Base-by-base conservation (phyloP, 1,284 basidiomycete genomes). In the Rhodotorula glutinis region DNA sequence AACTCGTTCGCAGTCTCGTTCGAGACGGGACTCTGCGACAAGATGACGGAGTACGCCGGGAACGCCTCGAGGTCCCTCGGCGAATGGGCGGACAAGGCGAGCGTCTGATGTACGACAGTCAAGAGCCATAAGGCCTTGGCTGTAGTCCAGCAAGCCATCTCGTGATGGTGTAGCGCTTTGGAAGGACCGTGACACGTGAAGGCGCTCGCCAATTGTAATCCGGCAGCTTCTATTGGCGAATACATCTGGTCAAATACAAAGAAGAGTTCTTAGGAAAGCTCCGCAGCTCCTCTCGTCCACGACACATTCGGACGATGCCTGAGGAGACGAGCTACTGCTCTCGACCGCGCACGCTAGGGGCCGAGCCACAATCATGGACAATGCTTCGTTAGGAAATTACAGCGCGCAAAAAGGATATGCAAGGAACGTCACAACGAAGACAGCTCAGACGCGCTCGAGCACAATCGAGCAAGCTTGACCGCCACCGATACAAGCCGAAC, bases 401-500 rank as follows among this genome's bases (percentile, higher is more conserved):
- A 38, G 33, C 11, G 33, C n/a, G n/a, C n/a, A n/a, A 38, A 38
- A 38, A 38, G 33, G 11, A 11, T 38, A 38, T 38, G 33, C 33
- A 38, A 11, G 11, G 33, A 38, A 5, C 5, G 33, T 38, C 33
- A 51, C 16, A 9, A 21, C n/a, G 9, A 5, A 5, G 16, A 4
- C 7, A 51, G 13, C 27, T 51, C 25, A 59, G 23, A 59, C 57
- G 27, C 57, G 47, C 47, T 59, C 57, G 21, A 60, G 41, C 13
- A 53, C 19, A n/a, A 57, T 16, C 49, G 47, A 53, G 55, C 40
- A 47, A 29, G 53, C 80, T 73, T 82, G 81, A 4, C 81, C 81
- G 38, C 77, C 79, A 47, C 83, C 83, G 69, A 85, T 84, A 77
- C 83, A 85, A 23, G 83, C 83, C 0, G 81, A 80, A 14, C 83